Evolutionary conservation across 768 basidiomycete species (phyloP), one percentile per base, ranked within the genome.

Genomic region (button mushroom (Agaricus bisporus)): DNA sequence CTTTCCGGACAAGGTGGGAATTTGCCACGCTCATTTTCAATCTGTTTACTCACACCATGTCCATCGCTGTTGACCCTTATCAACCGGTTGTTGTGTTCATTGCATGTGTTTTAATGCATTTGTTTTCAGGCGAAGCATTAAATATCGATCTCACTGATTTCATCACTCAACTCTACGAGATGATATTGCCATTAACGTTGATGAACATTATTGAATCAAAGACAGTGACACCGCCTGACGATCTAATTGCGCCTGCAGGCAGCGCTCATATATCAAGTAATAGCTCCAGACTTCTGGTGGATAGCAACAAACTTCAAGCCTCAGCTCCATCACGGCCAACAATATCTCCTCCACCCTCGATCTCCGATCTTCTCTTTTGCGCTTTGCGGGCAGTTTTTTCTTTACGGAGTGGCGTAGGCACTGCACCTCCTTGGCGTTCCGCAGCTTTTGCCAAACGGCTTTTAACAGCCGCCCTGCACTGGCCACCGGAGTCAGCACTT

Each of bases 371-470:
- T 67, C 74, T 98, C 47, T 98, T 99, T 78, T 82, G 86, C 51
- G 88, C 91, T 46, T 76, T 99, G 52, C 71, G 82, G 43, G 77
- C 91, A 49, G 81, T 87, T 41, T 95, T 98, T 74, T 83, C 88
- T 49, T 85, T 90, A 20, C 81, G 83, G 46, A 75, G 76, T 17
- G 71, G 56, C 44, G 39, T 79, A 49, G 79, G 80, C 4, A 70
- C 74, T 20, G 70, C 80, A 25, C 81, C 91, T 22, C 72, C 85
- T 57, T 79, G 84, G 79, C 85, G 92, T 60, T 80, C 86, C 41
- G 91, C 93, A 41, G 92, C 95, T 2, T 98, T 98, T 68, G 79
- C 88, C 50, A 98, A 98, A 70, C 88, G 95, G n/a, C 77, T 98
- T 44, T 75, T 95, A 26, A 78, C 79, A 45, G 84, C 86, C 32